phyloP scores from a whole-genome alignment of 441 rosid genomes.

The Manihot esculenta region DNA sequence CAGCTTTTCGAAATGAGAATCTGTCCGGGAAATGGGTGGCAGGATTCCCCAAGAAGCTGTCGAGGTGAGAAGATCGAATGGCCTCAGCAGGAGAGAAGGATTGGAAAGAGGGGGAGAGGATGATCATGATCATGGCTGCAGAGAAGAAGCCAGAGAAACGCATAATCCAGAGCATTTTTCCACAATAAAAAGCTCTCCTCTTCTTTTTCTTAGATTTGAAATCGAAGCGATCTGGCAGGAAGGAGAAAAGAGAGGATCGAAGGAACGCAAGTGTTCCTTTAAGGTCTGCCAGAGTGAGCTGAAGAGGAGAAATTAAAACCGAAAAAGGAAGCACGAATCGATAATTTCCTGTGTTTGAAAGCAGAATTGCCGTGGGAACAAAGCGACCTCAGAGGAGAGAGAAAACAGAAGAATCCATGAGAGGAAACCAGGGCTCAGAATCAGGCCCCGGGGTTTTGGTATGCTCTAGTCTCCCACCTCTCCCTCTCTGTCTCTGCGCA shows the following conservation, averaged over 20 bases:
- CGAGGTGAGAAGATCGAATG: conserved; percentile 57
- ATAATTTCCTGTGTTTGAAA: conserved; percentile 32
- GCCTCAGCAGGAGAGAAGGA: conserved; percentile 87
- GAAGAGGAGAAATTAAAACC: neutral
- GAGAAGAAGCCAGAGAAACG: conserved; percentile 68
- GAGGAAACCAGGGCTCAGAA: conserved; percentile 37
- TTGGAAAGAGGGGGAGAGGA: conserved; percentile 72
- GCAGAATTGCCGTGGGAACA: conserved; percentile 42
- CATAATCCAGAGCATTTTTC: conserved; percentile 63
- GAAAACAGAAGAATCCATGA: conserved; percentile 38
- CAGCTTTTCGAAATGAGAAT: conserved; percentile 57
- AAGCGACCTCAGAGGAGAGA: conserved; percentile 45
- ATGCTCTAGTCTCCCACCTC: conserved; percentile 28
- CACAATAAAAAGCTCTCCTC: conserved; percentile 34
- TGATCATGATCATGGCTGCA: conserved; percentile 60
- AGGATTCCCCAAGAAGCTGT: conserved; percentile 32
- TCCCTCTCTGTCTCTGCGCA: neutral
- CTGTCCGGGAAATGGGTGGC: conserved; percentile 23
- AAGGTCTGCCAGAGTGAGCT: conserved; percentile 51
- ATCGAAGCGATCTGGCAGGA: conserved; percentile 54
- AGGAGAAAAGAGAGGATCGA: conserved; percentile 35
- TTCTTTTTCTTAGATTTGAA: conserved; percentile 54
- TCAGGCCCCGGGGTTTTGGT: conserved; percentile 37
- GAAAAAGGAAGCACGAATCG: conserved; percentile 29
- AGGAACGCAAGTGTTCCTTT: conserved; percentile 54